Evolutionary conservation across 352 stramenopile species (phyloP).

Genomic region (Ophiocytium majus): DNA sequence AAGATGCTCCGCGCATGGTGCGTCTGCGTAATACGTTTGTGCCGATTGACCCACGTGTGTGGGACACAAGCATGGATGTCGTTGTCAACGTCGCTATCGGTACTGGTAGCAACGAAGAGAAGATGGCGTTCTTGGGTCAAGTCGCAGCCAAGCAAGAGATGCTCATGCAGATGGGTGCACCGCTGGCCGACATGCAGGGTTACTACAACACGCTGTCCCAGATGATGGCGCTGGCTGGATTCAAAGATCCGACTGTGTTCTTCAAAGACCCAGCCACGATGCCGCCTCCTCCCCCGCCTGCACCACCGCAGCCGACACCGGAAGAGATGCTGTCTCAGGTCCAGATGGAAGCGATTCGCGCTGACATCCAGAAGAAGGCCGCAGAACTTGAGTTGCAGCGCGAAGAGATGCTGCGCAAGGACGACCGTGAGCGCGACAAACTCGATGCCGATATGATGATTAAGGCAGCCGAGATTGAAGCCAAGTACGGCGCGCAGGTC

Average conservation of each 20-base stretch:
- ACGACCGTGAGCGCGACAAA: background rate
- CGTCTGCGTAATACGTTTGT: background rate
- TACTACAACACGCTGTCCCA: background rate
- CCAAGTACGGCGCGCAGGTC: no score
- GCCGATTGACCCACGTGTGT: background rate
- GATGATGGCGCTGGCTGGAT: background rate
- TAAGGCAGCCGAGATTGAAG: slow-evolving; percentile 1
- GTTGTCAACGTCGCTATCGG: background rate
- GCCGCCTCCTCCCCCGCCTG: background rate
- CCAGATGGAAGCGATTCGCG: no score
- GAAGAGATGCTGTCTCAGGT: no score
- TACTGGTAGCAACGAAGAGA: background rate
- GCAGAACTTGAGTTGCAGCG: no score
- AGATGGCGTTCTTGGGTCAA: background rate
- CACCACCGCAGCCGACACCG: no score
- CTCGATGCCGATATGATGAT: background rate
- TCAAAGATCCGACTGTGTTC: background rate
- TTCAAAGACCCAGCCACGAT: background rate
- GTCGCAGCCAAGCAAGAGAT: background rate
- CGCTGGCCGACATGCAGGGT: background rate
- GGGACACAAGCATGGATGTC: background rate
- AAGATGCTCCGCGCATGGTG: background rate
- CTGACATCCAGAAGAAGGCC: no score
- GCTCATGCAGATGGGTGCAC: background rate
- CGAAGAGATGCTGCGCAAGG: no score